These are phyloP conservation scores for Amylocystis lapponica DNA, from an alignment of 768 basidiomycete species.

Conservation along the genomic window DNA sequence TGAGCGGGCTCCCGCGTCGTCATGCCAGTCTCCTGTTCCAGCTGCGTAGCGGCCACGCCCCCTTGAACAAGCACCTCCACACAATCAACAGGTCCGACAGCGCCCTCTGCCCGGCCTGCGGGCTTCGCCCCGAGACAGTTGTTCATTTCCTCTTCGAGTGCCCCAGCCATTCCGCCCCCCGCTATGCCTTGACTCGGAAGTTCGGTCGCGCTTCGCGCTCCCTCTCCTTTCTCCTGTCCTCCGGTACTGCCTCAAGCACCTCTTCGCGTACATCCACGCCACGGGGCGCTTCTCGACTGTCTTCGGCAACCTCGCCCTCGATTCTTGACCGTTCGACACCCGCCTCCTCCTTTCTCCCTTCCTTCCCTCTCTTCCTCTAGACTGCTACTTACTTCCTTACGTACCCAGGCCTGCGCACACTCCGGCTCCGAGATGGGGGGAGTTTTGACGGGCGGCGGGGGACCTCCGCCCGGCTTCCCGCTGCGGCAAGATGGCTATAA, in stretches of 20 bases:
- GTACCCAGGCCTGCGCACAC: neutral
- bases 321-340: no score
- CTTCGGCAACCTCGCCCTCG: no score
- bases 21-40: slow-evolving; percentile 21
- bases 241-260: neutral
- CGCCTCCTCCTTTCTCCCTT: no score
- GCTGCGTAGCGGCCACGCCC: slow-evolving; percentile 27
- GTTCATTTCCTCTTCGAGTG: slow-evolving; percentile 16
- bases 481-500: no score
- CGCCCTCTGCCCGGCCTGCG: slow-evolving; percentile 10
- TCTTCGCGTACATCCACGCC: slow-evolving; percentile 9
- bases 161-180: slow-evolving; percentile 2
- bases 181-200: neutral
- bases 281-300: slow-evolving; percentile 9
- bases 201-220: neutral
- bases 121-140: slow-evolving; percentile 7
- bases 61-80: slow-evolving; percentile 23
- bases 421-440: no score
- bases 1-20: neutral
- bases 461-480: no score
- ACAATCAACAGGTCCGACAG: slow-evolving; percentile 7
- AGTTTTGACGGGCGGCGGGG: neutral
- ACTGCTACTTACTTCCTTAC: neutral
- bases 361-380: no score
- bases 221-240: slow-evolving; percentile 4